phyloP scores from a whole-genome alignment of 768 basidiomycete species.

The Candolleomyces aberdarensis region DNA sequence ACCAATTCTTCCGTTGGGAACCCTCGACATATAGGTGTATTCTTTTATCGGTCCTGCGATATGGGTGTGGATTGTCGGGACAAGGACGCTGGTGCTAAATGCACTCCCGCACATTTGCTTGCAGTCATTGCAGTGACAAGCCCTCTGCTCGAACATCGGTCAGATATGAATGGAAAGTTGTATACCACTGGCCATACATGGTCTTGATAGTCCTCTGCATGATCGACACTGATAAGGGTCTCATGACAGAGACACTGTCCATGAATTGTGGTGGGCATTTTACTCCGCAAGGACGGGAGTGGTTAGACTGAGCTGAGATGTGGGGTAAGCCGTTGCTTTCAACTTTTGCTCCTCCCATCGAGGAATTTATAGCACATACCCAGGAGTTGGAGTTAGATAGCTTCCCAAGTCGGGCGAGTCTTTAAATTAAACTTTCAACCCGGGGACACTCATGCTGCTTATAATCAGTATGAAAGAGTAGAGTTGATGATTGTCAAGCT shows the following conservation, averaged over 20 bases:
- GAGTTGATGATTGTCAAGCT: too few species aligned
- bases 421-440: too few species aligned
- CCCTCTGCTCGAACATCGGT: not conserved
- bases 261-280: not conserved
- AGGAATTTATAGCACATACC: too few species aligned
- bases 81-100: not conserved
- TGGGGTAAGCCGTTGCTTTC: not conserved
- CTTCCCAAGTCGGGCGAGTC: too few species aligned
- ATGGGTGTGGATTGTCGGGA: not conserved
- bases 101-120: not conserved
- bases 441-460: too few species aligned
- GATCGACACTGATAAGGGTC: not conserved
- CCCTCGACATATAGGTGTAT: not conserved
- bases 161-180: not conserved
- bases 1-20: slow-evolving; percentile 2
- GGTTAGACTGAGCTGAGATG: not conserved
- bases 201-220: not conserved
- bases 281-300: not conserved
- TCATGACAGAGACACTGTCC: slow-evolving; percentile 2
- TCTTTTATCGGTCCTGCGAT: not conserved
- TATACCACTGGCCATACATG: not conserved
- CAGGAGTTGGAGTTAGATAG: too few species aligned
- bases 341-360: too few species aligned
- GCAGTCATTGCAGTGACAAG: slow-evolving; percentile 3
- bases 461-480: too few species aligned